Evolutionary conservation across 176 grass and related monocot species (phyloP), one percentile per base, ranked within the genome.

Genomic region (Eleusine indica): DNA sequence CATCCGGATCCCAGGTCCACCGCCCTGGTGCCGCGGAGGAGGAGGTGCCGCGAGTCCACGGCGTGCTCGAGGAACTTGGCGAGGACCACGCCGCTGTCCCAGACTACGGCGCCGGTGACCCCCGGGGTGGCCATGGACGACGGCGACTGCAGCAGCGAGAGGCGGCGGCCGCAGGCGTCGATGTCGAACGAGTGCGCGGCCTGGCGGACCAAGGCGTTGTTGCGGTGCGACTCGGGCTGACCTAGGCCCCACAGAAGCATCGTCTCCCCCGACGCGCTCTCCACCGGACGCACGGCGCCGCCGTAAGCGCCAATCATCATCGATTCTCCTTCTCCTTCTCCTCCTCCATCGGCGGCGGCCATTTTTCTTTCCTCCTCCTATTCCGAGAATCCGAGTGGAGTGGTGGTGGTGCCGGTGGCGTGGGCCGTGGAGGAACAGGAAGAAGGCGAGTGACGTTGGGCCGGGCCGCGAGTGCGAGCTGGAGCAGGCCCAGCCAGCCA

Each of bases 31-130:
- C 74, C 93, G 9, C 73, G 89, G 29, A 90, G 85, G 19, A 57
- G 6, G 4, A 95, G 89, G 3, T 21, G 87, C 16, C 67, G 69
- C 0, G 65, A 44, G 70, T 98, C 93, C 11, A 85, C 89, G 46
- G 96, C 84, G 73, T 95, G 93, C 89, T 98, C 96, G 25, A 98
- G 64, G 91, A 98, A 90, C 89, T 94, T 98, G 71, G 92, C 93
- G 21, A 98, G 89, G 66, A 95, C 89, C 49, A 95, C 83, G 46
- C 85, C 91, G 79, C 93, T 95, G 83, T 98, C 96, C 96, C 93
- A 98, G n/a, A 98, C 89, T 15, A 98, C 91, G 7, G 93, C 93
- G 28, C 93, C 93, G 3, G 93, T 95, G 29, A 98, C 96, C 6
- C 93, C 96, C 0, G 91, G 91, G 0, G 87, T 82, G 19, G 82